Base-by-base conservation (phyloP, 2,329 filamentous ascomycete genomes). In the Ophiostoma sp. region DNA sequence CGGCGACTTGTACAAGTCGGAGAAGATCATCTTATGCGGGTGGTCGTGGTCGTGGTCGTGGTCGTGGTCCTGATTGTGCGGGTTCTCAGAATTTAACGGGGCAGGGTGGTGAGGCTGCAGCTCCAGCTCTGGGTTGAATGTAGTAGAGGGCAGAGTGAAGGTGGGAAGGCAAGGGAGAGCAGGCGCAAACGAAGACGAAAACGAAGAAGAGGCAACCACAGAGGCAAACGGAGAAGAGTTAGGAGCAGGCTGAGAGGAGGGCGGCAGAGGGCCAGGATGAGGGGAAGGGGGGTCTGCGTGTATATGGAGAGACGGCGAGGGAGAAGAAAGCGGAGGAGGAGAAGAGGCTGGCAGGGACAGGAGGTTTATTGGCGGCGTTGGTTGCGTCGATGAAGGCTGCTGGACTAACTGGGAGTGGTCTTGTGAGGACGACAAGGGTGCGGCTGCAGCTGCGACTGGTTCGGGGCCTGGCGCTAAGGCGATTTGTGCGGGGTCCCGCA, bases 1-100 rank as follows among this genome's bases (percentile, higher is more conserved):
- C 57, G 84, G 83, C 68, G 82, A 83, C 78, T 83, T 87, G 77
- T 87, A 87, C 68, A 87, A 80, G 75, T 86, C 85, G 71, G 85
- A 85, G 77, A 87, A 87, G 73, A 86, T 81, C 85, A 87, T 87
- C 71, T 75, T 81, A 77, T 75, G 76, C 3, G 70, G 27, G 17
- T 66, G 39, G n/a, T 66, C n/a, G 39, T 33, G 13, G 31, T 62
- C 31, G 27, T 66, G 44, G 36, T 39, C 57, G 8, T 39, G 57
- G 36, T 65, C 27, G 27, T 31, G 27, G 27, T 31, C 27, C 3
- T 31, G 65, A 39, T 11, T 41, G 36, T 41, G 23, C 7, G 31
- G 60, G 17, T 31, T 8, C 8, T 66, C 33, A 36, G 4, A 3
- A 10, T 44, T 15, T 10, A 7, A n/a, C 17, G 2, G 15, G 33